phyloP scores from a whole-genome alignment of 192 early-diverging fungal species.

The Lunasporangiospora selenospora region DNA sequence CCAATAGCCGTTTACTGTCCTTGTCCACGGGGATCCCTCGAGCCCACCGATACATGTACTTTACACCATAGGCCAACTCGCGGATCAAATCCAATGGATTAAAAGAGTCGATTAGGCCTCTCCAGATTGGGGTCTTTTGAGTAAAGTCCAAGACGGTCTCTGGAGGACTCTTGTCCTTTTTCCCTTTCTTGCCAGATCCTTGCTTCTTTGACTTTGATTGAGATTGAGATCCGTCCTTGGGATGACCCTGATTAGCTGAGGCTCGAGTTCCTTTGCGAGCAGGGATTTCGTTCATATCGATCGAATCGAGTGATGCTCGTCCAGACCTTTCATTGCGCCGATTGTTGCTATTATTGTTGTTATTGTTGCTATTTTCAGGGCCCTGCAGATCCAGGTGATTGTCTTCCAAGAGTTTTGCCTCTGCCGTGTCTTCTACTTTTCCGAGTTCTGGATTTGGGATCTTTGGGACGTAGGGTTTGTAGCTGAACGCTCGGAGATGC shows the following conservation, averaged over 20 bases:
- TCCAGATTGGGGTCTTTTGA: constrained; percentile 44
- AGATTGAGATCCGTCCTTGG: background rate
- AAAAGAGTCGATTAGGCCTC: constrained; percentile 41
- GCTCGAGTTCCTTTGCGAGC: no score
- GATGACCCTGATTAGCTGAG: no score
- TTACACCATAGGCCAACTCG: constrained; percentile 28
- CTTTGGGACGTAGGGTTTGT: constrained; percentile 36
- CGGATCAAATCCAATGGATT: constrained; percentile 46
- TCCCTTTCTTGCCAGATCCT: constrained; percentile 8
- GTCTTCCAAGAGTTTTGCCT: background rate
- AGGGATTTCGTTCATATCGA: no score
- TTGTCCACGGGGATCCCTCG: constrained; percentile 44
- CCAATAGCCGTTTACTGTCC: constrained; percentile 45
- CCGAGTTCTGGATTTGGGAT: constrained; percentile 32
- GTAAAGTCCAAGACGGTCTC: constrained; percentile 28
- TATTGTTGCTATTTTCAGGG: background rate
- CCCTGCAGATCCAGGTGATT: background rate
- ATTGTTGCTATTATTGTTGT: constrained; percentile 5
- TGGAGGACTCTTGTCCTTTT: constrained; percentile 9
- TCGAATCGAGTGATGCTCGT: no score
- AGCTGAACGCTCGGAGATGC: constrained; percentile 44
- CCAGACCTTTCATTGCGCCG: background rate
- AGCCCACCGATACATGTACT: constrained; percentile 40
- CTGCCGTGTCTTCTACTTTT: no score
- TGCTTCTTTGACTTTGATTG: constrained; percentile 6